Evolutionary conservation across 352 stramenopile species (phyloP).

Genomic region (Pythium pyrilobum): DNA sequence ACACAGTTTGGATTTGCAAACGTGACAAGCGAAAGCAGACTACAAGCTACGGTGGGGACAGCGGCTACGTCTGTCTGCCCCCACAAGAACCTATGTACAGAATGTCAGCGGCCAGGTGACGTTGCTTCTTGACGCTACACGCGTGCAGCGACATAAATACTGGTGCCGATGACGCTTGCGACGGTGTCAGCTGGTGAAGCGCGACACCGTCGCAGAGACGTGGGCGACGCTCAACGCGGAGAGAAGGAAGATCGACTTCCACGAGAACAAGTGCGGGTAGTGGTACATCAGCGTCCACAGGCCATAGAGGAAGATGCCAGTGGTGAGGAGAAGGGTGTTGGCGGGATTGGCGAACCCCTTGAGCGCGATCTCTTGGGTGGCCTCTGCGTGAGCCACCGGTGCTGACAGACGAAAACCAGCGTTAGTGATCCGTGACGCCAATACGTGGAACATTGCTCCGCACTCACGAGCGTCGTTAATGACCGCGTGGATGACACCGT

Average conservation of each 20-base stretch:
- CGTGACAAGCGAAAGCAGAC: no score
- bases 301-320: conserved; percentile 59
- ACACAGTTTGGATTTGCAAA: no score
- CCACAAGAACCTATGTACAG: no score
- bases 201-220: conserved; percentile 48
- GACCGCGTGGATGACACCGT: conserved; percentile 70
- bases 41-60: no score
- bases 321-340: conserved; percentile 57
- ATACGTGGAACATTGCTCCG: not conserved
- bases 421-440: not conserved
- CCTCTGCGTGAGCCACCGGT: conserved; percentile 33
- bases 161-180: not conserved
- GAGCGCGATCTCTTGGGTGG: conserved; percentile 32
- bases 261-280: conserved; percentile 72
- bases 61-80: no score
- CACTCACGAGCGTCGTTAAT: conserved; percentile 65
- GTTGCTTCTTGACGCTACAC: no score
- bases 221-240: conserved; percentile 54
- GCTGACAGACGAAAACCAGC: conserved; percentile 14
- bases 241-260: conserved; percentile 69
- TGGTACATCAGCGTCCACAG: conserved; percentile 80
- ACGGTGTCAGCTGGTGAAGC: conserved; percentile 29
- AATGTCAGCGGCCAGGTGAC: no score
- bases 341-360: conserved; percentile 51
- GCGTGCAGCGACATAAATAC: not conserved